A percentile compares a stretch with the other conserved stretches of the same genome.
Conservation (phyloP, 2,329 filamentous ascomycete species). For the Tricladium varicosporioides region DNA sequence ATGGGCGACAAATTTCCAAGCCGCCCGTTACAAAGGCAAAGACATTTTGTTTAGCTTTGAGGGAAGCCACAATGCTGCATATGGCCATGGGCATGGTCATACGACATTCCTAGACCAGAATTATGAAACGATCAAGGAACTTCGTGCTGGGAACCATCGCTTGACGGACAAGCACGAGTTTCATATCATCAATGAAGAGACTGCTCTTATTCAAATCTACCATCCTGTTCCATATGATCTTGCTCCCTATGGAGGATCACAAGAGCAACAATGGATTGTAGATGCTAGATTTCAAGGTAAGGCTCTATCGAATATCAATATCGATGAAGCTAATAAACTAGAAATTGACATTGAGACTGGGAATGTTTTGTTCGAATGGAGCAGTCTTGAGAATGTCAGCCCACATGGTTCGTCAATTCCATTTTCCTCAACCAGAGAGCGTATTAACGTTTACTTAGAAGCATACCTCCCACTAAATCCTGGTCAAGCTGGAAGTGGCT, state of each 20-base stretch:
- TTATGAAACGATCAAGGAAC: slow-evolving; percentile 52
- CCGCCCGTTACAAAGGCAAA: slow-evolving; percentile 47
- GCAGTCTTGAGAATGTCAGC: slow-evolving; percentile 48
- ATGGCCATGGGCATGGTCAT: slow-evolving; percentile 55
- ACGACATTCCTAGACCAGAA: slow-evolving; percentile 51
- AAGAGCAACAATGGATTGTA: slow-evolving; percentile 54
- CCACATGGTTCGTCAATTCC: slow-evolving; percentile 41
- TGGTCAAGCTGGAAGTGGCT: slow-evolving; percentile 40
- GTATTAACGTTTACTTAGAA: slow-evolving; percentile 33
- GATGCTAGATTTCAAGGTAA: slow-evolving; percentile 52
- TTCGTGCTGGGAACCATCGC: slow-evolving; percentile 50
- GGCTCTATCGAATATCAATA: slow-evolving; percentile 22
- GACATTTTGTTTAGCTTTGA: slow-evolving; percentile 54
- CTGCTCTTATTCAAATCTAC: slow-evolving; percentile 52
- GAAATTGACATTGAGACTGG: slow-evolving; percentile 43
- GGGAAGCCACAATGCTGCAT: slow-evolving; percentile 48
- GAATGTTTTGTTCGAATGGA: slow-evolving; percentile 57
- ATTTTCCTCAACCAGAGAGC: slow-evolving; percentile 10
- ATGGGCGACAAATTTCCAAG: slow-evolving; percentile 52
- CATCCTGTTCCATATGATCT: slow-evolving; percentile 48
- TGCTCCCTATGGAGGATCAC: slow-evolving; percentile 43
- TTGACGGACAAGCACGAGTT: slow-evolving; percentile 55
- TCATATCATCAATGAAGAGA: slow-evolving; percentile 49
- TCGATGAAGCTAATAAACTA: not conserved
- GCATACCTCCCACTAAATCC: slow-evolving; percentile 45